Evolutionary conservation across 495 filamentous ascomycete genomes (phyloP).

Genomic region (Hypoxylon fuscum): DNA sequence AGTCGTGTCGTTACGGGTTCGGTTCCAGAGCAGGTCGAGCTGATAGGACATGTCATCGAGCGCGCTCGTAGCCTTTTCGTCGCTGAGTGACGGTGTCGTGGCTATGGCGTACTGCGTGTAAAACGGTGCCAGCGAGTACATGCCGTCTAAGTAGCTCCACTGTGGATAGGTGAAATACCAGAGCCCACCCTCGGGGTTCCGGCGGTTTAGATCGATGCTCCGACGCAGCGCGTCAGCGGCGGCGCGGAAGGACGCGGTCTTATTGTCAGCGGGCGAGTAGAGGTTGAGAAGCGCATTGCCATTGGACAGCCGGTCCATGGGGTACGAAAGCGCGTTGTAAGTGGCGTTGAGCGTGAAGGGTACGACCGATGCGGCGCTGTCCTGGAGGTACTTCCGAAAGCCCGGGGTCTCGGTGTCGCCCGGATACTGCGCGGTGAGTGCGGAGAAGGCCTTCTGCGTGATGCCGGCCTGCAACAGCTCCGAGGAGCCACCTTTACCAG

Average conservation of each 20-base stretch:
- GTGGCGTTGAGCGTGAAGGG: slow-evolving; percentile 45
- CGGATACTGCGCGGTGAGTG: slow-evolving; percentile 43
- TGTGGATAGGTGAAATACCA: slow-evolving; percentile 59
- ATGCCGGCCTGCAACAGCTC: slow-evolving; percentile 52
- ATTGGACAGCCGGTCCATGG: slow-evolving; percentile 52
- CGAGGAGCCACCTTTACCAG: slow-evolving; percentile 43
- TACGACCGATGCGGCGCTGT: slow-evolving; percentile 42
- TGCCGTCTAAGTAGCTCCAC: slow-evolving; percentile 60
- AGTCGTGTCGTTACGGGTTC: slow-evolving; percentile 53
- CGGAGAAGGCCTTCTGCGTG: slow-evolving; percentile 50
- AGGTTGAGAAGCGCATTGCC: slow-evolving; percentile 49
- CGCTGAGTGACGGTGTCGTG: slow-evolving; percentile 22
- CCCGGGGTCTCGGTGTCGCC: slow-evolving; percentile 31
- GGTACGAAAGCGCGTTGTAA: slow-evolving; percentile 45
- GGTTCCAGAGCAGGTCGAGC: slow-evolving; percentile 60
- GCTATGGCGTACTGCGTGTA: slow-evolving; percentile 36
- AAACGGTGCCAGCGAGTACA: slow-evolving; percentile 56
- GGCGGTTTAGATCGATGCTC: slow-evolving; percentile 52
- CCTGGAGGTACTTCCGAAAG: slow-evolving; percentile 34
- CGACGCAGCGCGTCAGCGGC: slow-evolving; percentile 46
- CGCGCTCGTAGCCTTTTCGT: slow-evolving; percentile 15
- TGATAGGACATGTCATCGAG: slow-evolving; percentile 59
- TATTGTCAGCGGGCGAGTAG: slow-evolving; percentile 40
- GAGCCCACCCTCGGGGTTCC: slow-evolving; percentile 51
- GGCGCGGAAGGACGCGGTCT: slow-evolving; percentile 36